Percentiles rank a stretch among this genome's conserved stretches.
Evolutionary conservation across 73 alveolate genomes (phyloP).

Genomic region (Tetrahymena thermophila): DNA sequence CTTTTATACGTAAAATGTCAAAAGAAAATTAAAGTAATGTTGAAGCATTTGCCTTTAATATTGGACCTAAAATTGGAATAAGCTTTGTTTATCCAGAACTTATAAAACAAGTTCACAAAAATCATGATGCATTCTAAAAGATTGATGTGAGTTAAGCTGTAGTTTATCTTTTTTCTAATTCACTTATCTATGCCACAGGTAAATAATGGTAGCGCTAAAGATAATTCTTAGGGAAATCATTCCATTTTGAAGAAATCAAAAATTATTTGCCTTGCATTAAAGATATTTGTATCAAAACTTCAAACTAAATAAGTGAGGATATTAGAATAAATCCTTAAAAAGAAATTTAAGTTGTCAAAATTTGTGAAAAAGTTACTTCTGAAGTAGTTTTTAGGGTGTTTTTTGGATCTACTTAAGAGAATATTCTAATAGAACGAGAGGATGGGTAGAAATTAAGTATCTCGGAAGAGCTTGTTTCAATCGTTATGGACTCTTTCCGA

Average conservation of each 20-base stretch:
- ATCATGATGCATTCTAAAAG: background rate
- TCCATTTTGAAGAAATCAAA: background rate
- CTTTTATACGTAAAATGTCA: background rate
- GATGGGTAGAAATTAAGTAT: background rate
- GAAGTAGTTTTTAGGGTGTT: background rate
- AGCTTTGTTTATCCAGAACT: background rate
- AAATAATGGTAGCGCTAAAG: background rate
- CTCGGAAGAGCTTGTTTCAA: background rate
- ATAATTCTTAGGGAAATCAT: background rate
- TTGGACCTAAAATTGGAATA: background rate
- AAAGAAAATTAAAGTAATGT: no score
- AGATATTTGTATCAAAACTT: background rate
- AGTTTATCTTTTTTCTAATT: background rate
- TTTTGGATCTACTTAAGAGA: background rate
- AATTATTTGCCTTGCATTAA: background rate
- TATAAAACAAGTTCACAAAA: background rate
- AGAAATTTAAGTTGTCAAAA: background rate
- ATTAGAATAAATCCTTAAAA: background rate
- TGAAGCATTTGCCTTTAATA: background rate
- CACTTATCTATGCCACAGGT: background rate
- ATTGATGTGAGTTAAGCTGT: background rate
- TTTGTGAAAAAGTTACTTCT: background rate
- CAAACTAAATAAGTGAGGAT: background rate
- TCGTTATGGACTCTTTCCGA: background rate
- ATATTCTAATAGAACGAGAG: background rate